phyloP scores from a whole-genome alignment of 2,329 filamentous ascomycete genomes.

The Hypoxylon sp. region DNA sequence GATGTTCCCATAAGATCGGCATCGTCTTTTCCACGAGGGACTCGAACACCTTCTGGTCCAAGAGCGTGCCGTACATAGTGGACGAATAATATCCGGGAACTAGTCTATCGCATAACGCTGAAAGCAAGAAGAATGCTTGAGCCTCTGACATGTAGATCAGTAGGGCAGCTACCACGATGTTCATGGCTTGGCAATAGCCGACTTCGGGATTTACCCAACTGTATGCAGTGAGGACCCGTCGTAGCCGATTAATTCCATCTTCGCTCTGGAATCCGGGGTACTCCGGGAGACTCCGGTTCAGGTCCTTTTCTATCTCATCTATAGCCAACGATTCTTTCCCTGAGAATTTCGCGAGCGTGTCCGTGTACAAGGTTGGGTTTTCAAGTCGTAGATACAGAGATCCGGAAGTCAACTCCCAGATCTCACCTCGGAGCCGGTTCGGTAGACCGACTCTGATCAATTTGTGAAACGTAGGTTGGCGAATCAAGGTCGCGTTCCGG shows the following conservation, averaged over 20 bases:
- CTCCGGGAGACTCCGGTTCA: constrained; percentile 95
- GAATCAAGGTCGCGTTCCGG: constrained; percentile 89
- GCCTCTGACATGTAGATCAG: constrained; percentile 98
- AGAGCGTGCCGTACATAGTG: constrained; percentile 97
- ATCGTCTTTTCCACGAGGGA: constrained; percentile 98
- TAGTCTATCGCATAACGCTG: constrained; percentile 89
- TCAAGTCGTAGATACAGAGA: constrained; percentile 90
- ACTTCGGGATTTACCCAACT: constrained; percentile 97
- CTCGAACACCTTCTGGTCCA: constrained; percentile 98
- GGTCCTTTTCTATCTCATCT: constrained; percentile 98
- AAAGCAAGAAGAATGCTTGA: constrained; percentile 95
- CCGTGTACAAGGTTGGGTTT: constrained; percentile 83
- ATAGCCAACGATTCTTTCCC: constrained; percentile 94
- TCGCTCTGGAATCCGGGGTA: constrained; percentile 98
- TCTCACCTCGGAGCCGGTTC: constrained; percentile 91
- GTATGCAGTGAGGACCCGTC: constrained; percentile 94
- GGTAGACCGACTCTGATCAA: constrained; percentile 95
- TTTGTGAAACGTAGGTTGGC: constrained; percentile 98
- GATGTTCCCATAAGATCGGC: constrained; percentile 97
- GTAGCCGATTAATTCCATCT: constrained; percentile 90
- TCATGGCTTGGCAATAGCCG: constrained; percentile 99
- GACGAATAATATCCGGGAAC: constrained; percentile 98
- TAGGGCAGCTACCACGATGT: constrained; percentile 97
- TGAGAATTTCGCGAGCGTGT: constrained; percentile 85
- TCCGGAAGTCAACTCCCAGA: constrained; percentile 95